A percentile compares a stretch with the other conserved stretches of the same genome.
phyloP scores from a whole-genome alignment of 768 basidiomycete species.

The Leccinum arenicola region DNA sequence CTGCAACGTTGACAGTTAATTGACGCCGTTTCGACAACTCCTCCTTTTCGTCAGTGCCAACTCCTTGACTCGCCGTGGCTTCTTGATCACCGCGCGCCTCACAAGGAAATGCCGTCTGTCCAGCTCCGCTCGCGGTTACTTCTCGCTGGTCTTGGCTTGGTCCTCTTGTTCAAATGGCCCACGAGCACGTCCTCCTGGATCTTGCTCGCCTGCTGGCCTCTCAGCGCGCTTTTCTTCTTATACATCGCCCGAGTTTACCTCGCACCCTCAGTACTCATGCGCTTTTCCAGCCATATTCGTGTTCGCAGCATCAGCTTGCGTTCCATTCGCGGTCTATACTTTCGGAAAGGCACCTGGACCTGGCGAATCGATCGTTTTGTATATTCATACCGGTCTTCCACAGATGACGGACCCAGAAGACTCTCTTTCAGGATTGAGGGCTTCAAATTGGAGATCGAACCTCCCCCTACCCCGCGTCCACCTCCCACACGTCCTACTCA shows the following conservation, averaged over 20 bases:
- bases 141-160: slow-evolving; percentile 11
- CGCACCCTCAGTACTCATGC: slow-evolving; percentile 59
- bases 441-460: slow-evolving; percentile 48
- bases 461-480: slow-evolving; percentile 16
- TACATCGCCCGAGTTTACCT: slow-evolving; percentile 65
- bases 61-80: background rate
- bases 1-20: background rate
- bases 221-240: slow-evolving; percentile 51
- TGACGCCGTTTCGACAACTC: background rate
- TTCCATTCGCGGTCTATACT: slow-evolving; percentile 75
- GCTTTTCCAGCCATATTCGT: slow-evolving; percentile 58
- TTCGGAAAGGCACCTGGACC: slow-evolving; percentile 51
- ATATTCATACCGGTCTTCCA: slow-evolving; percentile 50
- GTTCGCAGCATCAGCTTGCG: slow-evolving; percentile 72
- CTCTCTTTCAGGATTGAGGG: slow-evolving; percentile 65
- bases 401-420: slow-evolving; percentile 47
- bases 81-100: slow-evolving; percentile 4
- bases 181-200: slow-evolving; percentile 35
- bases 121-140: slow-evolving; percentile 8
- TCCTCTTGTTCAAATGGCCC: slow-evolving; percentile 22
- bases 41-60: slow-evolving; percentile 2
- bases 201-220: slow-evolving; percentile 45
- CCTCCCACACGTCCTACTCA: slow-evolving; percentile 22
- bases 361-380: slow-evolving; percentile 69
- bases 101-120: slow-evolving; percentile 7